Evolutionary conservation across 495 filamentous ascomycete genomes (phyloP), one percentile per base, ranked within the genome.

Genomic region (Xylaria venustula): DNA sequence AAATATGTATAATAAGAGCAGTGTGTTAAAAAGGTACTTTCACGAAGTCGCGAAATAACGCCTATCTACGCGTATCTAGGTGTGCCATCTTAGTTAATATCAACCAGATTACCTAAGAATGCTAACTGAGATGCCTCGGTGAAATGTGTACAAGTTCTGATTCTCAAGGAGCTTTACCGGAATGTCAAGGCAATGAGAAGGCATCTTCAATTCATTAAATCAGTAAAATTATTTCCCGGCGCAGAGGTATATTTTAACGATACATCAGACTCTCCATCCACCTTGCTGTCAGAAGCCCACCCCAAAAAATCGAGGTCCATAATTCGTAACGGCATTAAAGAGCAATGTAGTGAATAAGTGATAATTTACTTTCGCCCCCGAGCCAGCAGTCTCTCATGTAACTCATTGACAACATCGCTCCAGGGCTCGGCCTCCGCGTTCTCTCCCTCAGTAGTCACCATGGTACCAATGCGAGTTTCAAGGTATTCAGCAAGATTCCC

Each of bases 401-500:
- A 68, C 65, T 87, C 86, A 57, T 76, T 63, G 1, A 89, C 76
- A 2, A 77, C 81, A 58, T 78, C 75, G 41, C 75, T 79, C 88
- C 88, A 90, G 17, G 59, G 50, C 60, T 75, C 69, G 5, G 61
- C 65, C 45, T 72, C 70, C 25, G 62, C 67, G 5, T 65, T 52
- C 42, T 66, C 60, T 26, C 70, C 74, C 23, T 57, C 70, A 25
- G 79, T 73, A 9, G 64, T 48, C 0, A 75, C 68, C 8, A 32
- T 50, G 49, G 66, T 65, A 15, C 82, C 81, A 44, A 86, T 68
- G 60, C 74, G 79, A 30, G 69, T 73, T 25, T 71, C 63, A 44
- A 89, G 64, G 60, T 87, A 89, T 49, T 87, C 85, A 26, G 60
- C 73, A 77, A 91, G 85, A 67, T 87, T 88, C 20, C 73, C 79